Evolutionary conservation across 768 basidiomycete species (phyloP), one percentile per base, ranked within the genome.

Genomic region (Mrakia frigida): DNA sequence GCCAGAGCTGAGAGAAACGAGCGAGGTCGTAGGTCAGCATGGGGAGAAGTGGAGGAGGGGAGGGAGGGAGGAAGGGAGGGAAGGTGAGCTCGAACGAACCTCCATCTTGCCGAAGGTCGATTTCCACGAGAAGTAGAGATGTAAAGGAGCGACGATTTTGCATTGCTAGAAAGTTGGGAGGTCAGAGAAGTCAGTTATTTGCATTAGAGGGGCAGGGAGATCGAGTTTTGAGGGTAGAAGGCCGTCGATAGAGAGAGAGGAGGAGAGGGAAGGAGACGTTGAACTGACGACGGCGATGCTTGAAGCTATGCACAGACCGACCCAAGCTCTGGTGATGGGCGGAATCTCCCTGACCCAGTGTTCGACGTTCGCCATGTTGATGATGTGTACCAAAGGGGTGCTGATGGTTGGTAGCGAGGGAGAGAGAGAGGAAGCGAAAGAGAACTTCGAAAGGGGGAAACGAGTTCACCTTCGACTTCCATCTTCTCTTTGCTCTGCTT

Each of bases 91-190:
- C 39, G 3, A 23, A 82, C 87, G 74, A 71, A 90, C 93, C 87
- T 96, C 93, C 41, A 85, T 87, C 79, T 95, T 93, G 23, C 88
- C 86, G 78, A 95, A 92, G 10, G 91, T 90, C 52, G 90, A 89
- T 83, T 91, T 92, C 82, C 89, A 92, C 80, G 92, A 96, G 84
- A 93, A 96, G 83, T 95, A 98, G 59, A 97, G 87, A 82, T 97
- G 94, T 35, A 96, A 84, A 3, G 93, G 93, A 0, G 94, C 93
- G 4, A 98, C 88, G 37, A 94, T 85, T 81, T 95, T 91, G 80
- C 90, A 93, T 93, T 98, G 94, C 94, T 97, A 73, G 39, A 39
- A 75, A 35, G 16, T 43, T 68, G n/a, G 39, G 23, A 13, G 16
- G 21, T 16, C 28, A 6, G 14, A n/a, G 37, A 16, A 61, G 56